Conservation (phyloP, 2,329 filamentous ascomycete genomes). For the Penicillium sp. region DNA sequence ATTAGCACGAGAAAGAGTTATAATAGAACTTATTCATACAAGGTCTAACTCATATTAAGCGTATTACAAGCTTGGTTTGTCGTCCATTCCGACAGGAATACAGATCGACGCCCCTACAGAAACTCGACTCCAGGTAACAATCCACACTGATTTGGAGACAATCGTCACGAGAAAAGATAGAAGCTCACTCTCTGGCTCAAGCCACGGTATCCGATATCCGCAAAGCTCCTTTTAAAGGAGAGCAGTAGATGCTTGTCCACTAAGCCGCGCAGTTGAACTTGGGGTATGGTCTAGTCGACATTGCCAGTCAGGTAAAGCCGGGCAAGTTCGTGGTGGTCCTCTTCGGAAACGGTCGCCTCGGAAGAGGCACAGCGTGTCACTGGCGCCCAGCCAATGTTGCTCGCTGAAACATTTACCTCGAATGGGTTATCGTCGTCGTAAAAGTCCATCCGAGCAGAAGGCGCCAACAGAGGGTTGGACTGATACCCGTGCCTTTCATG, state of each 20-base stretch:
- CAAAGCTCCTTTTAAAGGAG: neutral
- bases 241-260: neutral
- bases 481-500: conserved; percentile 28
- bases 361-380: conserved; percentile 26
- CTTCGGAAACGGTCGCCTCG: conserved; percentile 36
- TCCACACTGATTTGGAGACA: conserved; percentile 1
- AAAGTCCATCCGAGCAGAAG: conserved; percentile 18
- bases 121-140: neutral
- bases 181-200: neutral
- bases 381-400: conserved; percentile 15
- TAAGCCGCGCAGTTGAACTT: neutral
- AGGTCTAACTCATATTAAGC: conserved; percentile 9
- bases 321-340: conserved; percentile 34
- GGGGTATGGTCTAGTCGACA: conserved; percentile 18
- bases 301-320: conserved; percentile 32
- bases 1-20: neutral
- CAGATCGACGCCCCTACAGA: neutral
- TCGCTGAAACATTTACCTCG: conserved; percentile 11
- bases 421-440: conserved; percentile 25
- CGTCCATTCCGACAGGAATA: conserved; percentile 1
- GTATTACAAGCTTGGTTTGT: conserved; percentile 3
- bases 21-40: conserved; percentile 4
- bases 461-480: conserved; percentile 35
- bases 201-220: neutral
- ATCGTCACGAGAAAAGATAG: neutral